A percentile compares a stretch with the other conserved stretches of the same genome.
phyloP scores from a whole-genome alignment of 768 basidiomycete genomes.

The Tricholoma flavovirens region DNA sequence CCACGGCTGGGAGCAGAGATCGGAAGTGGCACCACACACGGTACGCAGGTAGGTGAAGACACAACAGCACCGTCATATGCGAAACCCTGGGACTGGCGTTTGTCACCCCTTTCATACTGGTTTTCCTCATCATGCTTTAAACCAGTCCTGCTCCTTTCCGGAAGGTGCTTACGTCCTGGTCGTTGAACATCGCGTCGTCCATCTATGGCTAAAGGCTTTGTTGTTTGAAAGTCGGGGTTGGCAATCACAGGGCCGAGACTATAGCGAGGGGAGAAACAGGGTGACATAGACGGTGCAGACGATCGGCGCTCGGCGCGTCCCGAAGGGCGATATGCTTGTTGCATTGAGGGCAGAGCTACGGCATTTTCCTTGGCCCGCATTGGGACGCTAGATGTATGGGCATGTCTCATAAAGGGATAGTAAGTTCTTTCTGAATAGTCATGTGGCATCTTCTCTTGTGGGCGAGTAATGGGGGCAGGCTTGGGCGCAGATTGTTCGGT shows the following conservation, averaged over 20 bases:
- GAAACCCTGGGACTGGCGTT: constrained; percentile 30
- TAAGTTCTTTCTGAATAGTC: background rate
- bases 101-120: constrained; percentile 15
- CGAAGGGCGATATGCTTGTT: constrained; percentile 35
- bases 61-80: constrained; percentile 54
- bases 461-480: constrained; percentile 9
- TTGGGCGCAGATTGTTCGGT: constrained; percentile 19
- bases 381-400: constrained; percentile 14
- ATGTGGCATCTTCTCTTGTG: constrained; percentile 15
- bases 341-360: constrained; percentile 26
- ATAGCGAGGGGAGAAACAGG: constrained; percentile 37
- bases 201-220: constrained; percentile 31
- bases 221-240: constrained; percentile 20
- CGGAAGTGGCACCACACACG: constrained; percentile 19
- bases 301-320: constrained; percentile 32
- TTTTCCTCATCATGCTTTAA: constrained; percentile 12
- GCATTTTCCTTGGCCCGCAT: constrained; percentile 15
- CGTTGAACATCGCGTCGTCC: constrained; percentile 34
- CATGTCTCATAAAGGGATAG: constrained; percentile 19
- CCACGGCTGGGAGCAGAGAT: constrained; percentile 25
- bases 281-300: constrained; percentile 40
- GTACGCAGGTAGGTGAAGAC: constrained; percentile 35
- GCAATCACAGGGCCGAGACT: constrained; percentile 31
- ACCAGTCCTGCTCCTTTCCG: constrained; percentile 17
- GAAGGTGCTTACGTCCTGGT: constrained; percentile 27